Evolutionary conservation across 1,284 basidiomycete species (phyloP).

Genomic region (Ganoderma multipileum): DNA sequence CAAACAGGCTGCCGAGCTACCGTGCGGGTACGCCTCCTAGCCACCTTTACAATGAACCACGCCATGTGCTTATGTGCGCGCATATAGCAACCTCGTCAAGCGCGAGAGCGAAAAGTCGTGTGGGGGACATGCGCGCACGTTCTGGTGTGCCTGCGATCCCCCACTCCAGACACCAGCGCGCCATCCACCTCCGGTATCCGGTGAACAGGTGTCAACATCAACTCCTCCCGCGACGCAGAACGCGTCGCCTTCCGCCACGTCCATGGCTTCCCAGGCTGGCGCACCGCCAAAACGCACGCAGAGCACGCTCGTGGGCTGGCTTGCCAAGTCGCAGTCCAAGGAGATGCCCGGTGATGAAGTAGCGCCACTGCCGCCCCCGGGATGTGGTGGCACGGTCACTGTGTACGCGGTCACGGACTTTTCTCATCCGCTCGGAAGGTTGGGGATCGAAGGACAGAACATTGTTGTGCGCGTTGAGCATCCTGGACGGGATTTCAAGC

Average conservation of each 20-base stretch:
- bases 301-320: constrained; percentile 29
- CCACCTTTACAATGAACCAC: neutral
- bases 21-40: constrained; percentile 27
- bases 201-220: no score
- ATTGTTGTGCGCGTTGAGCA: constrained; percentile 29
- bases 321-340: constrained; percentile 14
- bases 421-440: constrained; percentile 29
- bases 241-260: neutral
- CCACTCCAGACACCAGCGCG: neutral
- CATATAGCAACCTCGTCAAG: constrained; percentile 9
- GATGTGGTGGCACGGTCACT: constrained; percentile 32
- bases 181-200: neutral
- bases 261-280: neutral
- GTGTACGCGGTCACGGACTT: constrained; percentile 28
- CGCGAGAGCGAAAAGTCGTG: neutral
- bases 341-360: constrained; percentile 11
- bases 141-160: constrained; percentile 23
- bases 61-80: neutral
- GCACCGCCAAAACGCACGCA: constrained; percentile 26
- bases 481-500: constrained; percentile 7
- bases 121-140: constrained; percentile 6
- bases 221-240: neutral
- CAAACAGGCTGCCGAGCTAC: constrained; percentile 18
- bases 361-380: neutral
- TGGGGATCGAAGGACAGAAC: constrained; percentile 30